Conservation (phyloP, 2,329 filamentous ascomycete species). For the Aspergillus thermomutatus region DNA sequence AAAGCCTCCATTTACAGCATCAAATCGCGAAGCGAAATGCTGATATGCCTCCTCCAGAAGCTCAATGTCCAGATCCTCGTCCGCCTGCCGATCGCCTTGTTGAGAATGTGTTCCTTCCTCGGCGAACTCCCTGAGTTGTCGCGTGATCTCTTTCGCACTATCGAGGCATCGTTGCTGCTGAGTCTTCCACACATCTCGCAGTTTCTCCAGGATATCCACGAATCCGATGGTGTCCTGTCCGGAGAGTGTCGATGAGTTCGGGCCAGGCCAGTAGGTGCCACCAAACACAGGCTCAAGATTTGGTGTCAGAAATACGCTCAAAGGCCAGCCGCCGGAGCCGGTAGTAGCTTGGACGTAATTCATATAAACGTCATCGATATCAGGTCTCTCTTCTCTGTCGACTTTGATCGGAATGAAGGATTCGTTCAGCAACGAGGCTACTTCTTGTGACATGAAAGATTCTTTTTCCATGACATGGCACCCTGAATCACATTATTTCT, state of each 20-base stretch:
- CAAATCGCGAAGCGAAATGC: constrained; percentile 77
- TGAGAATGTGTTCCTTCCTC: constrained; percentile 70
- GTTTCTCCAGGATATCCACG: constrained; percentile 75
- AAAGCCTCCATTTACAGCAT: constrained; percentile 76
- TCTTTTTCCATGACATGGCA: constrained; percentile 91
- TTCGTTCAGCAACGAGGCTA: constrained; percentile 78
- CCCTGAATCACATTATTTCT: constrained; percentile 47
- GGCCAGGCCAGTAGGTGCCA: constrained; percentile 91
- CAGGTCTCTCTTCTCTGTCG: constrained; percentile 89
- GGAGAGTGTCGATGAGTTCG: constrained; percentile 53
- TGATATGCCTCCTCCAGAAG: constrained; percentile 85
- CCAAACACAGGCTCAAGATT: constrained; percentile 92
- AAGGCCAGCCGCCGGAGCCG: constrained; percentile 84
- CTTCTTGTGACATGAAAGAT: constrained; percentile 78
- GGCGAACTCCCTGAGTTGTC: constrained; percentile 80
- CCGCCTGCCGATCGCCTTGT: constrained; percentile 43
- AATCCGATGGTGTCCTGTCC: constrained; percentile 70
- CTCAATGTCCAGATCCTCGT: constrained; percentile 80
- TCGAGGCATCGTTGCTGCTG: constrained; percentile 79
- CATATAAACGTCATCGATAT: constrained; percentile 96
- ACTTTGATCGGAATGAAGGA: constrained; percentile 89
- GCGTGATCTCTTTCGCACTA: constrained; percentile 77
- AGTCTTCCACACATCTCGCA: constrained; percentile 71
- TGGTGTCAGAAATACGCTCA: constrained; percentile 95
- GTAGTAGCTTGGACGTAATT: constrained; percentile 95